Conservation (phyloP, 1,284 basidiomycete genomes). For the Austroboletus novae-zelandiae region DNA sequence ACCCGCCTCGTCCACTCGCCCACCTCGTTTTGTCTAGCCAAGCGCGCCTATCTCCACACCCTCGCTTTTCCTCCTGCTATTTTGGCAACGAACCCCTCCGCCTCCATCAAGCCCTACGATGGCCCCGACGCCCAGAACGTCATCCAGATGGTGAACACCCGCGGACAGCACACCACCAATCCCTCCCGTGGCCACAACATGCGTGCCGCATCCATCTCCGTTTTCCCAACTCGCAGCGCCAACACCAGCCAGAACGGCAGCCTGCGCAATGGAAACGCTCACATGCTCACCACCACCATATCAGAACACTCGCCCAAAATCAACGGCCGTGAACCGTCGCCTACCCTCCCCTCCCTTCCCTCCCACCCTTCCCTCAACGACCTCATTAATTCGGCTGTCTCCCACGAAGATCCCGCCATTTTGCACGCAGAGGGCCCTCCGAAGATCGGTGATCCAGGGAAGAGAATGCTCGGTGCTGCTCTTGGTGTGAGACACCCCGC, state of each 20-base stretch:
- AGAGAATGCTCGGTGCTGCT: slow-evolving; percentile 80
- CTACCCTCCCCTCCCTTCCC: slow-evolving; percentile 75
- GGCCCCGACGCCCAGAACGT: slow-evolving; percentile 89
- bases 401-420: slow-evolving; percentile 66
- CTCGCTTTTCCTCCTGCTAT: slow-evolving; percentile 79
- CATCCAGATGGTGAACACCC: slow-evolving; percentile 83
- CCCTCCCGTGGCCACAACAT: slow-evolving; percentile 66
- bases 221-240: slow-evolving; percentile 50
- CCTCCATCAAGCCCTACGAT: slow-evolving; percentile 86
- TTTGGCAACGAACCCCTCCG: slow-evolving; percentile 58
- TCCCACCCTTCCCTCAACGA: slow-evolving; percentile 79
- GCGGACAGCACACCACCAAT: slow-evolving; percentile 60
- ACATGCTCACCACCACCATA: slow-evolving; percentile 45
- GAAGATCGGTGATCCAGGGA: slow-evolving; percentile 79
- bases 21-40: slow-evolving; percentile 50
- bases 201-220: slow-evolving; percentile 68
- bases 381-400: slow-evolving; percentile 63
- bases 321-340: slow-evolving; percentile 63
- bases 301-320: slow-evolving; percentile 46
- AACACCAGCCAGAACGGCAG: slow-evolving; percentile 42
- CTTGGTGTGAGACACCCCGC: slow-evolving; percentile 76
- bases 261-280: slow-evolving; percentile 36
- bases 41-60: slow-evolving; percentile 90
- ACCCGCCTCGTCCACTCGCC: background rate
- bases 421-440: slow-evolving; percentile 44